Evolutionary conservation across 495 filamentous ascomycete species (phyloP).

Genomic region (Penicillium dipodomyicola): DNA sequence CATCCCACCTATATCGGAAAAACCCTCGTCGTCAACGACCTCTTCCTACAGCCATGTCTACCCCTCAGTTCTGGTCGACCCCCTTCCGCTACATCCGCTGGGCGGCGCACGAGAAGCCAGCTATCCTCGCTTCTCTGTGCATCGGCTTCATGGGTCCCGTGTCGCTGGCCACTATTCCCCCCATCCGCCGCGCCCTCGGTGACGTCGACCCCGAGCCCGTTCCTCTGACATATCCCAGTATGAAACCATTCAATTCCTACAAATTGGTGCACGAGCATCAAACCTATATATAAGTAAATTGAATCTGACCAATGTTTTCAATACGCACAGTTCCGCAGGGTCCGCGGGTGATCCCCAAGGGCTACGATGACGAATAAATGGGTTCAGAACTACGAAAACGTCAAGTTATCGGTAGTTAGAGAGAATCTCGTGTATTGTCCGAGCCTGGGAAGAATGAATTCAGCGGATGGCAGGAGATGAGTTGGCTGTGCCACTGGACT

Average conservation of each 20-base stretch:
- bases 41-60: conserved; percentile 52
- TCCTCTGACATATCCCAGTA: conserved; percentile 90
- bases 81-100: conserved; percentile 84
- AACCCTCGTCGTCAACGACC: conserved; percentile 17
- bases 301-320: conserved; percentile 10
- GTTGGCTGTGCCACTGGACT: conserved; percentile 15
- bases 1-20: conserved; percentile 12
- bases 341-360: conserved; percentile 65
- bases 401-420: conserved; percentile 8
- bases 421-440: conserved; percentile 5
- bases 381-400: conserved; percentile 7
- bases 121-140: conserved; percentile 78
- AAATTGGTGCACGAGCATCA: neutral
- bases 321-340: conserved; percentile 65
- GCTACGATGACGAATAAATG: conserved; percentile 68
- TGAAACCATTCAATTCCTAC: conserved; percentile 24
- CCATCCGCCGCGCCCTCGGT: conserved; percentile 64
- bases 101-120: conserved; percentile 80
- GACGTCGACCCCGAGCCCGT: conserved; percentile 67
- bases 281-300: neutral
- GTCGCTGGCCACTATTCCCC: conserved; percentile 63
- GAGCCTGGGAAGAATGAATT: conserved; percentile 10
- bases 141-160: conserved; percentile 72
- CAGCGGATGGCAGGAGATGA: conserved; percentile 13
- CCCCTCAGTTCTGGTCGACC: conserved; percentile 75